These are phyloP conservation scores for Xylariaceae sp. DNA, from an alignment of 2,329 filamentous ascomycete species.

Conservation along the genomic window DNA sequence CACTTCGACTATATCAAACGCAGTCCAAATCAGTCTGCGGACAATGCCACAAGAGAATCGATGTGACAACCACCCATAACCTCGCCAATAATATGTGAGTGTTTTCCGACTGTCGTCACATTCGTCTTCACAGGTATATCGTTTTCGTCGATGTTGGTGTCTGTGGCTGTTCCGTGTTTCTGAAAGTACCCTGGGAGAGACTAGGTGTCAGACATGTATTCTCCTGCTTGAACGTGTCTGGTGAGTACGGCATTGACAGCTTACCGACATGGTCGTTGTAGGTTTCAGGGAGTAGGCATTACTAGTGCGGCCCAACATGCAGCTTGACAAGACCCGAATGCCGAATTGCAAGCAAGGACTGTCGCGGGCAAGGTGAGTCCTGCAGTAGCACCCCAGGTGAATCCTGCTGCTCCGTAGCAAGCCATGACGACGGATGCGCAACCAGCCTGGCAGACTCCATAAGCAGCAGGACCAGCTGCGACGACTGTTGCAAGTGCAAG, in stretches of 20 bases:
- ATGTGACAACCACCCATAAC: too few species aligned
- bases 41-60: too few species aligned
- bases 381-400: conserved; percentile 9
- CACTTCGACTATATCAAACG: too few species aligned
- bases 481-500: background rate
- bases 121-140: too few species aligned
- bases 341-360: conserved; percentile 9
- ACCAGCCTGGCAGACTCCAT: conserved; percentile 13
- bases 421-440: conserved; percentile 9
- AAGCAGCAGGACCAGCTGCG: conserved; percentile 10
- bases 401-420: conserved; percentile 11
- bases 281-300: conserved; percentile 4
- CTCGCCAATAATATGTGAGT: too few species aligned
- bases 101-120: too few species aligned
- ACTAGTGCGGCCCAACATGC: conserved; percentile 7
- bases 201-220: too few species aligned
- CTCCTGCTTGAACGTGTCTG: background rate
- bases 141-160: too few species aligned
- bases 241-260: background rate
- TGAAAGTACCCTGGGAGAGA: too few species aligned
- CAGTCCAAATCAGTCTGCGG: too few species aligned
- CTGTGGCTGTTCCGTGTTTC: too few species aligned
- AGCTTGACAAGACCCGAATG: conserved; percentile 11
- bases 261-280: background rate
- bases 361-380: conserved; percentile 4